phyloP scores from a whole-genome alignment of 768 basidiomycete species.

The Amanita rimosa region DNA sequence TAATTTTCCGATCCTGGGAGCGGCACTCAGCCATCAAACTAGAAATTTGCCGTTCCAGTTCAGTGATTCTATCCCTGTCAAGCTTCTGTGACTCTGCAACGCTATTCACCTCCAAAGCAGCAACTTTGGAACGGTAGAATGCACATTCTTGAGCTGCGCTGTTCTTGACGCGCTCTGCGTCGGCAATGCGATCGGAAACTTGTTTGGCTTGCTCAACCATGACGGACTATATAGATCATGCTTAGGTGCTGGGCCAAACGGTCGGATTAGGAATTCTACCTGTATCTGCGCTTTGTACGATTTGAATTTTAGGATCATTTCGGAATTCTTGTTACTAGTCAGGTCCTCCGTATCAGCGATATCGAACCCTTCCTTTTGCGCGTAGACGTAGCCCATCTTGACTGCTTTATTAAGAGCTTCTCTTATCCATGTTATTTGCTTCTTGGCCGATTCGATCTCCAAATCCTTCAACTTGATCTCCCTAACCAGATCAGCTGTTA shows the following conservation, averaged over 20 bases:
- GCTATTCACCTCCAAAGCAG: constrained; percentile 66
- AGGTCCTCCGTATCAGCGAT: constrained; percentile 27
- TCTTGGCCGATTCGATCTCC: constrained; percentile 68
- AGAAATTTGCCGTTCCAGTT: constrained; percentile 65
- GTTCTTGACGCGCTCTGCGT: constrained; percentile 66
- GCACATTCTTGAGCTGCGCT: constrained; percentile 90
- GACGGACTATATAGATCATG: constrained; percentile 34
- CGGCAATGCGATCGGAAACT: constrained; percentile 66
- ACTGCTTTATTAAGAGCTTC: constrained; percentile 67
- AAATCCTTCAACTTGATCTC: constrained; percentile 77
- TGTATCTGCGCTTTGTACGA: constrained; percentile 80
- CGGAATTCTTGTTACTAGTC: constrained; percentile 39
- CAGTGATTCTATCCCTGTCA: constrained; percentile 66
- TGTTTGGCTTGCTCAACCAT: constrained; percentile 66
- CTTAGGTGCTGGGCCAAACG: not conserved
- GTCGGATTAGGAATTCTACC: constrained; percentile 33
- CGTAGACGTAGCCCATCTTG: constrained; percentile 66
- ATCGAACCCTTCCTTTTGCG: constrained; percentile 34
- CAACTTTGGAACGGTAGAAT: constrained; percentile 91
- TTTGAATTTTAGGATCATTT: constrained; percentile 76
- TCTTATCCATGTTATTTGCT: constrained; percentile 79
- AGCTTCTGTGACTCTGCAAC: constrained; percentile 55
- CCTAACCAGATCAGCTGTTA: constrained; percentile 63
- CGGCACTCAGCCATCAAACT: constrained; percentile 50
- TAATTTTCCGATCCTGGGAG: constrained; percentile 57